Evolutionary conservation across 805 yeast species (phyloP).

Genomic region (Saccharomycopsis babjevae): DNA sequence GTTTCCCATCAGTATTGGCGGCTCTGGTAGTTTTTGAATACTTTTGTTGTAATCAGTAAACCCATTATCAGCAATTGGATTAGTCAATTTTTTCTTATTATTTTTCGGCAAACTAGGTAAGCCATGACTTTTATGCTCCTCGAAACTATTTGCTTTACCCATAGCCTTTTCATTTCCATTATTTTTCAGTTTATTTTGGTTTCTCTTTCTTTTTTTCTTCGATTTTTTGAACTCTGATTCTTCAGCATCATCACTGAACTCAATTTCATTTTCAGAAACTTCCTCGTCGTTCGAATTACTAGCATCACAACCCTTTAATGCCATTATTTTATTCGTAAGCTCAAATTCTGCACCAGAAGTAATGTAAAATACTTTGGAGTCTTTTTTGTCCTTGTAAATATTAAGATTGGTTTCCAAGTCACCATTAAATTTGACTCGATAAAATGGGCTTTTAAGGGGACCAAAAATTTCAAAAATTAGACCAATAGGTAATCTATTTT

Average conservation of each 20-base stretch:
- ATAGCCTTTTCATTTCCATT: neutral
- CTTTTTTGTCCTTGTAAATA: slow-evolving; percentile 37
- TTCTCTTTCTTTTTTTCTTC: slow-evolving; percentile 42
- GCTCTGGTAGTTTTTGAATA: neutral
- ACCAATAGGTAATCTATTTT: slow-evolving; percentile 62
- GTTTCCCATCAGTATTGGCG: neutral
- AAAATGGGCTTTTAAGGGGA: slow-evolving; percentile 68
- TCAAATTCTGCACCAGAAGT: slow-evolving; percentile 74
- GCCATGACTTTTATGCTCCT: neutral
- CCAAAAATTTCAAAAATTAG: slow-evolving; percentile 86
- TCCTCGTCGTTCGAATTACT: slow-evolving; percentile 94
- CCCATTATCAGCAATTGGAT: neutral
- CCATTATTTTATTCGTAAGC: slow-evolving; percentile 61
- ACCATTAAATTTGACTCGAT: slow-evolving; percentile 57
- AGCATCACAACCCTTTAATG: slow-evolving; percentile 84
- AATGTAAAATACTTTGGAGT: slow-evolving; percentile 58
- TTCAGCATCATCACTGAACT: slow-evolving; percentile 88
- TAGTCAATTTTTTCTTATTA: neutral
- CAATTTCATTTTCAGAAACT: slow-evolving; percentile 85
- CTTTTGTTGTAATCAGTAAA: neutral
- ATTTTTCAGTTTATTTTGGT: neutral
- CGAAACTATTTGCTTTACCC: neutral
- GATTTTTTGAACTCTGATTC: slow-evolving; percentile 62
- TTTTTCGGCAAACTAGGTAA: neutral
- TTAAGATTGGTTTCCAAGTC: slow-evolving; percentile 34